A percentile compares a stretch with the other conserved stretches of the same genome.
phyloP scores from a whole-genome alignment of 78 protist species.

The Polysphondylium violaceum region DNA sequence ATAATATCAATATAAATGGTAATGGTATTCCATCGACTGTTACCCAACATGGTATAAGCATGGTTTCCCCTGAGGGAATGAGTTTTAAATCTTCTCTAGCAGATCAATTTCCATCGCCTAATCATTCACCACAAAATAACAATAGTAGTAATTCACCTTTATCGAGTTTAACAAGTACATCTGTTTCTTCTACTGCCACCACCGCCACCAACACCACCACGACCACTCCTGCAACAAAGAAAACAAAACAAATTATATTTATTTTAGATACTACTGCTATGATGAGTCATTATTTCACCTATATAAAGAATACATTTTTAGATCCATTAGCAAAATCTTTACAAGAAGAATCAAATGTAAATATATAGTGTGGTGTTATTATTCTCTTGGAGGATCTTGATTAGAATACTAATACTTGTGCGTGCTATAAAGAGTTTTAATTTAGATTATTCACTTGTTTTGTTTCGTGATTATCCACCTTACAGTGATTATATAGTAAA shows the following conservation, averaged over 20 bases:
- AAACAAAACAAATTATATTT: slow-evolving; percentile 58
- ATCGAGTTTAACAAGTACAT: too few species aligned
- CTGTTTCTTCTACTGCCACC: too few species aligned
- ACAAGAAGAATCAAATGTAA: slow-evolving; percentile 10
- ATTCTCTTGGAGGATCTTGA: neutral
- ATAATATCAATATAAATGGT: too few species aligned
- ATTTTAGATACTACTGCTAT: slow-evolving; percentile 62
- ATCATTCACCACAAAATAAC: too few species aligned
- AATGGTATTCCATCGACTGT: too few species aligned
- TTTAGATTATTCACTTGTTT: slow-evolving; percentile 42
- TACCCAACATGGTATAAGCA: too few species aligned
- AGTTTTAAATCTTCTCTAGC: too few species aligned
- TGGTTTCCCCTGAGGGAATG: too few species aligned
- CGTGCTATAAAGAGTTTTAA: neutral
- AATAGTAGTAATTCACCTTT: too few species aligned
- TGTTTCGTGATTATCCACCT: slow-evolving; percentile 76
- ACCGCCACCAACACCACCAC: too few species aligned
- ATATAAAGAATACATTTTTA: slow-evolving; percentile 10
- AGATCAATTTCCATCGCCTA: too few species aligned
- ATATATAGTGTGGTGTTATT: neutral
- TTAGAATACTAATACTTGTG: neutral
- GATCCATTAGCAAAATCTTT: slow-evolving; percentile 30
- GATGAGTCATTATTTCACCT: slow-evolving; percentile 31
- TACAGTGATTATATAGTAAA: slow-evolving; percentile 53
- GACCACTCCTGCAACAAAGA: too few species aligned